A percentile compares a stretch with the other conserved stretches of the same genome.
Evolutionary conservation across 345 rosid genomes (phyloP).

Genomic region (Euclidium syriacum): DNA sequence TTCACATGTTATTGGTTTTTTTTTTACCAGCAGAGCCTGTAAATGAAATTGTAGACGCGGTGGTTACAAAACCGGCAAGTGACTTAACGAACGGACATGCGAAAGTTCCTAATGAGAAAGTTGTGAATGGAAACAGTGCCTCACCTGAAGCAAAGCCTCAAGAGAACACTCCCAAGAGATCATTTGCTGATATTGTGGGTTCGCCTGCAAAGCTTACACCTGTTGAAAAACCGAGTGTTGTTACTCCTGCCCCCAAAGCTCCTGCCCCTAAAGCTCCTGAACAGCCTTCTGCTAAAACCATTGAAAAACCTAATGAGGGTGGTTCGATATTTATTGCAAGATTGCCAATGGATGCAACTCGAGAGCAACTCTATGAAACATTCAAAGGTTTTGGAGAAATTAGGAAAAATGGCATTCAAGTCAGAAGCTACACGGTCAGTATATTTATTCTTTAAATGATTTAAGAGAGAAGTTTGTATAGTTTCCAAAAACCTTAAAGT

Average conservation of each 20-base stretch:
- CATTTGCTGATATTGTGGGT: slow-evolving; percentile 25
- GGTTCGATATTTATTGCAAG: slow-evolving; percentile 25
- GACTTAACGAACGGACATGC: neutral
- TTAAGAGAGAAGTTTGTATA: neutral
- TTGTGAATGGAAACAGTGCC: slow-evolving; percentile 2
- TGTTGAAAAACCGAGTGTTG: slow-evolving; percentile 5
- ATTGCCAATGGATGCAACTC: slow-evolving; percentile 28
- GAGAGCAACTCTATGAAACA: slow-evolving; percentile 14
- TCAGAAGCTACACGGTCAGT: slow-evolving; percentile 25
- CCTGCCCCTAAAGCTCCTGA: neutral
- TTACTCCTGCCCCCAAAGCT: neutral
- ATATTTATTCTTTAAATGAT: neutral
- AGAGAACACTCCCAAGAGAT: slow-evolving; percentile 14
- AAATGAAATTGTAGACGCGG: neutral
- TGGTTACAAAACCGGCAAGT: neutral
- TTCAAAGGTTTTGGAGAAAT: slow-evolving; percentile 25
- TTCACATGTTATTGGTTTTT: neutral
- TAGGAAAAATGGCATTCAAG: slow-evolving; percentile 26
- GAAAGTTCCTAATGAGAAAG: neutral
- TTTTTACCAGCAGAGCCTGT: slow-evolving; percentile 10
- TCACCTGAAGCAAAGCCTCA: slow-evolving; percentile 15
- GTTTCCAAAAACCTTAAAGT: neutral
- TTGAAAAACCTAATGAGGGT: neutral
- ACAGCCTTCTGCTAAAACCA: neutral
- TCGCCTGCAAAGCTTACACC: slow-evolving; percentile 13